phyloP scores from a whole-genome alignment of 164 flowering plant species.

The Aristolochia californica region DNA sequence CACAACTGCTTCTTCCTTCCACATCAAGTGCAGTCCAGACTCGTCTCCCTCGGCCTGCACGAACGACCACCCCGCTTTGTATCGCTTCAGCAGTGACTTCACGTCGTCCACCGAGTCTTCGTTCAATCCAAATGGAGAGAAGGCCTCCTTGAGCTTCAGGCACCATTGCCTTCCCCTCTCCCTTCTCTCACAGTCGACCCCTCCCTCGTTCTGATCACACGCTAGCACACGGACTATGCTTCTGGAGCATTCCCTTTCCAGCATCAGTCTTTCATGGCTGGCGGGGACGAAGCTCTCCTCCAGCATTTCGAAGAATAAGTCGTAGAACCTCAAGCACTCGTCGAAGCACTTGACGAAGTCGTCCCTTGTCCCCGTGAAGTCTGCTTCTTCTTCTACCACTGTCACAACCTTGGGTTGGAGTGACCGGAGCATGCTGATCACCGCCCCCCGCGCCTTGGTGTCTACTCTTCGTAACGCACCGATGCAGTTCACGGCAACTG shows the following conservation, averaged over 20 bases:
- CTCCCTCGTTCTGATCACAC: too few relatives aligned
- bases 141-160: slow-evolving; percentile 31
- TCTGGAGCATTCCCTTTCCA: slow-evolving; percentile 58
- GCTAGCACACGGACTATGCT: slow-evolving; percentile 51
- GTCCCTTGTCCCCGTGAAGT: slow-evolving; percentile 30
- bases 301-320: slow-evolving; percentile 55
- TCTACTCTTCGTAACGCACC: slow-evolving; percentile 36
- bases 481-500: slow-evolving; percentile 51
- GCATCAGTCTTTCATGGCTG: slow-evolving; percentile 55
- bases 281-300: slow-evolving; percentile 63
- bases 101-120: slow-evolving; percentile 67
- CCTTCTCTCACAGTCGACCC: slow-evolving; percentile 55
- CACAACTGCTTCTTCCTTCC: slow-evolving; percentile 67
- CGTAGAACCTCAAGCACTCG: slow-evolving; percentile 61
- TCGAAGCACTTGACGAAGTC: slow-evolving; percentile 55
- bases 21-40: slow-evolving; percentile 47
- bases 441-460: slow-evolving; percentile 25
- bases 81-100: slow-evolving; percentile 54
- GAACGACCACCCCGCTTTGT: slow-evolving; percentile 49
- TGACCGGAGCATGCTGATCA: slow-evolving; percentile 25
- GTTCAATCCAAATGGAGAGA: slow-evolving; percentile 30
- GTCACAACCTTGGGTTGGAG: slow-evolving; percentile 44
- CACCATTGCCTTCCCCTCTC: slow-evolving; percentile 63
- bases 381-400: slow-evolving; percentile 78
- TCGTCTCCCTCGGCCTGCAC: slow-evolving; percentile 23